Evolutionary conservation across 257 asterid genomes (phyloP), one percentile per base, ranked within the genome.

Genomic region (Solanum sitiens): DNA sequence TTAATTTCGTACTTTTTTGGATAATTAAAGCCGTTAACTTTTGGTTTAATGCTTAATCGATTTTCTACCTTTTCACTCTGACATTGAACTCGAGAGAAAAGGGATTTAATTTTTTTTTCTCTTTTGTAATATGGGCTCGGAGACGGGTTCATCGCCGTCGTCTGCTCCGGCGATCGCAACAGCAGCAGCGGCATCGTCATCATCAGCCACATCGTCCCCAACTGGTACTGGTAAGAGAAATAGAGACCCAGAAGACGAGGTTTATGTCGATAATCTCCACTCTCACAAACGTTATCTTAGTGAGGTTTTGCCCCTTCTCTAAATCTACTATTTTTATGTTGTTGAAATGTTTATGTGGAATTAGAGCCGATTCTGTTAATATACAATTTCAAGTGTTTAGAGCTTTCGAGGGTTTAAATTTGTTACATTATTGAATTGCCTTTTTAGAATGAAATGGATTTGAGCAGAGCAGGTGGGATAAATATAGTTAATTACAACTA

Each of bases 221-320:
- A 50, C 44, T 50, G 85, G 85, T 16, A 89, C 87, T 88, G 91
- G 88, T 72, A 97, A 97, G 90, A 93, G 99, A 79, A 88, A 89
- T 44, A 95, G 99, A 87, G 99, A 96, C 93, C 98, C 95, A 2
- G 99, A 96, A 89, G 99, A 96, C 56, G 99, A 96, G 90, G 98
- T 97, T 86, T 97, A 97, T 88, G 86, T 96, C 27, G 99, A 97
- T 77, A 97, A 97, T 92, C 96, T 97, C 59, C 93, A 93, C 87
- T 95, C 98, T 35, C 99, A 96, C 93, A 97, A 97, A 92, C 98
- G 99, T 56, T 97, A 97, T 90, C 96, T 97, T 39, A 97, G 98
- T 90, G 99, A 97, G 99, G 99, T 95, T 15, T 6, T 83, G 18
- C 25, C 37, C n/a, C 45, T 47, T 71, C 61, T 74, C 61, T 0